Conservation (phyloP, 2,329 filamentous ascomycete genomes). For the Hymenotorrendiella dingleyae region DNA sequence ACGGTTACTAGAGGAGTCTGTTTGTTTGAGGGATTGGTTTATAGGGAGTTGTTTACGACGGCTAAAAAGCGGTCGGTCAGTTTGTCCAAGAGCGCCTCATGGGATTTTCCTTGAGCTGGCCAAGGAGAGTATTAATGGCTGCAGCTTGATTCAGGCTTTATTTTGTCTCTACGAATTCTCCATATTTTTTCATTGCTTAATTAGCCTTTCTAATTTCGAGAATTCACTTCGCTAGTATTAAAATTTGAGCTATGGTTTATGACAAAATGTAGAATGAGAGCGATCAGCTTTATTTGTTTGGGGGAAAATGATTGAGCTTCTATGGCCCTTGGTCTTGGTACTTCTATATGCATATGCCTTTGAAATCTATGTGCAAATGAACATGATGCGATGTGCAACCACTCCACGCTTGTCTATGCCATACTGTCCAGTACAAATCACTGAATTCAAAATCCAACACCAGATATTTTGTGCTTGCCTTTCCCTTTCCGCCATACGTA, state of each 20-base stretch:
- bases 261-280: conserved; percentile 14
- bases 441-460: too few relatives aligned
- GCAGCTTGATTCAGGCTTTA: conserved; percentile 25
- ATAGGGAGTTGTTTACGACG: conserved; percentile 22
- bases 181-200: conserved; percentile 32
- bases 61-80: conserved; percentile 23
- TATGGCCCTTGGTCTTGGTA: too few relatives aligned
- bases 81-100: conserved; percentile 30
- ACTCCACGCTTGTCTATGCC: too few relatives aligned
- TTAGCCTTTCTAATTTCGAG: conserved; percentile 31
- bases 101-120: conserved; percentile 27
- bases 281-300: conserved; percentile 8
- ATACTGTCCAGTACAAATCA: too few relatives aligned
- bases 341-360: too few relatives aligned
- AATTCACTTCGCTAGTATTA: conserved; percentile 28
- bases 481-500: too few relatives aligned
- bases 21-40: conserved; percentile 7
- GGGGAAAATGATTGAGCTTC: too few relatives aligned
- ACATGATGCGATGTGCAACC: too few relatives aligned
- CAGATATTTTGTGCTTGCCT: too few relatives aligned
- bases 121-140: conserved; percentile 25
- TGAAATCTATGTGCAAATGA: too few relatives aligned
- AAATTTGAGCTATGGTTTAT: conserved; percentile 14
- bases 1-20: conserved; percentile 69
- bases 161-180: conserved; percentile 25